Evolutionary conservation across 371 early-diverging fungal genomes (phyloP), one percentile per base, ranked within the genome.

Genomic region (Rhizopus delemar): DNA sequence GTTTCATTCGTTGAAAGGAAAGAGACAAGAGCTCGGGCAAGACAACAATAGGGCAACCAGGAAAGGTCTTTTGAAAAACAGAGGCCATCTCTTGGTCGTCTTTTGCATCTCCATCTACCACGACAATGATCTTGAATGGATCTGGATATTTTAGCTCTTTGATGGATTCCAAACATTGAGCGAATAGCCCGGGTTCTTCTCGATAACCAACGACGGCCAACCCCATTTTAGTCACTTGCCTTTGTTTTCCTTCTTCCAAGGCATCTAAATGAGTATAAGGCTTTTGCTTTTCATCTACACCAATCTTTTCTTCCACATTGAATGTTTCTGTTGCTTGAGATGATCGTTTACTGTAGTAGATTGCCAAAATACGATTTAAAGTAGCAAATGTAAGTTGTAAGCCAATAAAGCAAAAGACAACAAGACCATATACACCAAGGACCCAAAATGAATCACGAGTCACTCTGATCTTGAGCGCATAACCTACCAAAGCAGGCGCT

Each of bases 41-140:
- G 8, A 71, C 70, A 1, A 83, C 68, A 0, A 80, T 68, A 0
- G 77, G 74, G 3, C 75, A 61, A 8, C 71, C 66, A 4, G 83
- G 77, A 69, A 86, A 87, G 12, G 74, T 68, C 50, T 74, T 80
- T 66, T 77, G 68, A 54, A 86, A 87, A 32, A 83, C 66, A 56
- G 74, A 56, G 0, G 83, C 85, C 85, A 87, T 86, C 39, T 86
- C 83, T 35, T 69, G 76, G 49, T 87, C 88, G 34, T 78, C 77
- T 6, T 58, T 55, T 9, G 78, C 84, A 54, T 86, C 74, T 4
- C 88, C 88, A 48, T 87, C 88, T 22, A 84, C 76, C 0, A 87
- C 86, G 0, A 85, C 77, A 22, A 83, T 64, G 4, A 84, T 68
- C 41, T 81, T 78, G 58, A 82, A 63, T 4, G 79, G 74, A 5